Conservation (phyloP, 2,329 filamentous ascomycete species). For the Penicillium thymicola region DNA sequence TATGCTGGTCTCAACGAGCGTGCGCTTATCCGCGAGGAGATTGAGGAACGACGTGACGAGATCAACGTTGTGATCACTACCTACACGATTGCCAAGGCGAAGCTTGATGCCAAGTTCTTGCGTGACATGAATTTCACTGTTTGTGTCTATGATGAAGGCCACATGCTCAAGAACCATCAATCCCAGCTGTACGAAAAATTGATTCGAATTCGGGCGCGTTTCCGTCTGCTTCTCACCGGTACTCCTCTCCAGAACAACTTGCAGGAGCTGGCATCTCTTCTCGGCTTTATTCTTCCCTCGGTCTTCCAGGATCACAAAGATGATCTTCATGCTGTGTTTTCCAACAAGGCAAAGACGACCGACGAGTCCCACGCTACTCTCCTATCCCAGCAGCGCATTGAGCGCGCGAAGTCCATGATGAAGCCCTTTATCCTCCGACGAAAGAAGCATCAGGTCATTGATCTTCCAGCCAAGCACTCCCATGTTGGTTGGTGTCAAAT, state of each 20-base stretch:
- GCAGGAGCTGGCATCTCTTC: slow-evolving; percentile 81
- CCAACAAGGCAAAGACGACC: slow-evolving; percentile 81
- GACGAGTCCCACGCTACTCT: slow-evolving; percentile 72
- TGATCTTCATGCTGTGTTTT: slow-evolving; percentile 82
- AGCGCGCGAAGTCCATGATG: slow-evolving; percentile 83
- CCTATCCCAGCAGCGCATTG: slow-evolving; percentile 81
- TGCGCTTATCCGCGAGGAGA: slow-evolving; percentile 63
- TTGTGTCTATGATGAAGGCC: slow-evolving; percentile 88
- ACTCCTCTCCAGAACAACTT: slow-evolving; percentile 97
- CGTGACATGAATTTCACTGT: slow-evolving; percentile 56
- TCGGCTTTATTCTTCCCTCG: slow-evolving; percentile 88
- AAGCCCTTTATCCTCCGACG: slow-evolving; percentile 92
- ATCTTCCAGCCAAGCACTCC: slow-evolving; percentile 76
- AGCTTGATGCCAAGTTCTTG: slow-evolving; percentile 62
- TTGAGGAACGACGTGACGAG: slow-evolving; percentile 61
- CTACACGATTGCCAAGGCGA: slow-evolving; percentile 63
- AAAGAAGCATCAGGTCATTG: slow-evolving; percentile 88
- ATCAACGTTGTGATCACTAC: slow-evolving; percentile 71
- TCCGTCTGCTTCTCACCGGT: slow-evolving; percentile 81
- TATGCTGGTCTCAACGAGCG: slow-evolving; percentile 68
- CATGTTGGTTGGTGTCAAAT: slow-evolving; percentile 79
- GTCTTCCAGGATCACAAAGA: slow-evolving; percentile 76
- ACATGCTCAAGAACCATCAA: slow-evolving; percentile 83
- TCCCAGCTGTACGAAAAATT: slow-evolving; percentile 79
- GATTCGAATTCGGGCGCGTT: slow-evolving; percentile 72